Conservation (phyloP, 495 filamentous ascomycete species). For the Venustampulla echinocandica region DNA sequence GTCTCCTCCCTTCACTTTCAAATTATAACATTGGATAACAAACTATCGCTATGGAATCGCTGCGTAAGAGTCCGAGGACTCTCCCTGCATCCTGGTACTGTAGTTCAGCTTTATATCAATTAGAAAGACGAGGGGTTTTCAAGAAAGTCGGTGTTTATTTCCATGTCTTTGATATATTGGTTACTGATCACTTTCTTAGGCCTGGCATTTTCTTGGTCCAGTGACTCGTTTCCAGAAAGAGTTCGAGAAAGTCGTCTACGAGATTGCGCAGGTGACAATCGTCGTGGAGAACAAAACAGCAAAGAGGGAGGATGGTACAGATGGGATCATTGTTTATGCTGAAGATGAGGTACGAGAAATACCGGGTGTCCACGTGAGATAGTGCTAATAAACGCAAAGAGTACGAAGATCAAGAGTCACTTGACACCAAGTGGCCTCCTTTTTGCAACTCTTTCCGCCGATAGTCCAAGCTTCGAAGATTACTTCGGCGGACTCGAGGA, state of each 20-base stretch:
- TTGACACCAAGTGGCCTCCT: constrained; percentile 46
- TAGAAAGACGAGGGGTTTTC: constrained; percentile 49
- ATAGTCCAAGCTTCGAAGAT: constrained; percentile 44
- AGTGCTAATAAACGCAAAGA: not conserved
- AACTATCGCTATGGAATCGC: too few relatives aligned
- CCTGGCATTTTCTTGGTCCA: constrained; percentile 57
- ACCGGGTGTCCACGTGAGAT: not conserved
- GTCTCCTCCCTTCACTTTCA: not conserved
- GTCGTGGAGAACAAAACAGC: constrained; percentile 32
- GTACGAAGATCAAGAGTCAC: constrained; percentile 25
- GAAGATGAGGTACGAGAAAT: constrained; percentile 17
- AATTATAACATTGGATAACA: not conserved
- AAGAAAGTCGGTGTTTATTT: constrained; percentile 46
- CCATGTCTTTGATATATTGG: constrained; percentile 41
- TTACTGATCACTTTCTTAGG: constrained; percentile 25
- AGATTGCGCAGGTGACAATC: constrained; percentile 45
- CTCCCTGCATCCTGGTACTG: constrained; percentile 36
- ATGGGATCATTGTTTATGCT: constrained; percentile 36
- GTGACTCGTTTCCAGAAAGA: constrained; percentile 42
- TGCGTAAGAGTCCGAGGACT: too few relatives aligned
- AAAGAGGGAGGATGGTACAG: constrained; percentile 24
- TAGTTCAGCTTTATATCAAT: constrained; percentile 32
- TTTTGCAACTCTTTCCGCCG: constrained; percentile 43
- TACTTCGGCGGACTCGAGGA: constrained; percentile 48
- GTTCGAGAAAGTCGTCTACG: constrained; percentile 41